Conservation (phyloP, 768 basidiomycete genomes). For the Agaricus blazei region DNA sequence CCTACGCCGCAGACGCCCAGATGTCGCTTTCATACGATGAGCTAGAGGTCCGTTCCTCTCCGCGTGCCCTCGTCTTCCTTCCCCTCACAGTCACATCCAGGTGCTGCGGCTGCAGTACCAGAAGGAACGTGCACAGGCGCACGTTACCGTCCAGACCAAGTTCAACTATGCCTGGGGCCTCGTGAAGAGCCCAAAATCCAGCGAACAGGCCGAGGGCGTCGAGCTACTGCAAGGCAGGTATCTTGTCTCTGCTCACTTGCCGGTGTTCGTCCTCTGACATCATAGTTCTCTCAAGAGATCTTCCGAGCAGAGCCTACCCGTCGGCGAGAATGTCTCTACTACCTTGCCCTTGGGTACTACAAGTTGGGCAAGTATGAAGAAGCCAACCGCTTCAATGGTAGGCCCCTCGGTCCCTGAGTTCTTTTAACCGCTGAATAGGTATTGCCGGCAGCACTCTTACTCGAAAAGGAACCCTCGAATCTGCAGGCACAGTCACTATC, state of each 20-base stretch:
- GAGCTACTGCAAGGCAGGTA: conserved; percentile 78
- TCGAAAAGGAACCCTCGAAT: conserved; percentile 92
- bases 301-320: conserved; percentile 84
- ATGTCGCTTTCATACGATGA: conserved; percentile 86
- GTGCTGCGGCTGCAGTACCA: conserved; percentile 85
- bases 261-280: conserved; percentile 7
- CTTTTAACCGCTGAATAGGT: neutral
- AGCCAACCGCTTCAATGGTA: conserved; percentile 90
- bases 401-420: conserved; percentile 20
- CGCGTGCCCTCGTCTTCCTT: neutral
- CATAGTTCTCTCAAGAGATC: conserved; percentile 55
- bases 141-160: conserved; percentile 90
- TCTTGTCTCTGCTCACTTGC: neutral
- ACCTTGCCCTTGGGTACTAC: conserved; percentile 92
- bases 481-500: conserved; percentile 86
- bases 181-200: conserved; percentile 82
- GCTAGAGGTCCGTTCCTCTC: conserved; percentile 55
- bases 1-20: conserved; percentile 94
- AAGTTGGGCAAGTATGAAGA: conserved; percentile 96
- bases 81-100: conserved; percentile 30
- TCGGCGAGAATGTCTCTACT: conserved; percentile 93
- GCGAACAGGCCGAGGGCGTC: conserved; percentile 91
- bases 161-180: conserved; percentile 98
- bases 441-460: conserved; percentile 56
- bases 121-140: conserved; percentile 77